Evolutionary conservation across 2,329 filamentous ascomycete genomes (phyloP), one percentile per base, ranked within the genome.

Genomic region (Trichoderma cornu-damae): DNA sequence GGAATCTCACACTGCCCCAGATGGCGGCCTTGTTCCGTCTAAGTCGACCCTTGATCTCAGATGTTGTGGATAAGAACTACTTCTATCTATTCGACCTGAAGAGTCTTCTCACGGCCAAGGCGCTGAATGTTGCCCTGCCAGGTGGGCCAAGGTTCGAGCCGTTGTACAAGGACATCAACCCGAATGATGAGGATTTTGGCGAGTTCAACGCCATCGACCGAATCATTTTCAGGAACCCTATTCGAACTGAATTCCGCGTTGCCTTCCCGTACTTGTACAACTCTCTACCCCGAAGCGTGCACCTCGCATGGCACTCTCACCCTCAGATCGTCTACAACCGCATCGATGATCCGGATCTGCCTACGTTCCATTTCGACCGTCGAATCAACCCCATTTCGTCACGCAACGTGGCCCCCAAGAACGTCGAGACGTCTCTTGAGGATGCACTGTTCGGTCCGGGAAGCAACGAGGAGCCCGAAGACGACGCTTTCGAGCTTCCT

Each of bases 171-270:
- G 94, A 99, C 66, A 92, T 99, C 60, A 92, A 99, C 71, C 94
- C 94, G 2, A 99, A 99, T 66, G 93, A 97, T 65, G 94, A 99
- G 72, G 94, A 99, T 69, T 99, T 99, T 73, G 94, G 94, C 73
- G 94, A 99, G 73, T 99, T 99, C 80, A 99, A 99, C 69, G 94
- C 94, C 32, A 99, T 99, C 66, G 94, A 99, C 68, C 90, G 95
- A 65, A 99, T 99, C 73, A 99, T 99, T 64, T 99, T 99, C 80
- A 88, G 94, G 63, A 87, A 89, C 46, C 92, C 93, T 0, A 95
- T 97, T 63, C 86, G 93, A 64, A 99, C 93, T 7, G 94, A 99
- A 73, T 96, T 95, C 68, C 86, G 93, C 44, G 94, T 99, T 42
- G 91, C 91, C 0, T 97, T 90, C 70, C 94, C 94, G 0, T 96